A percentile compares a stretch with the other conserved stretches of the same genome.
Evolutionary conservation across 371 early-diverging fungal species (phyloP).

Genomic region (Rhizopus stolonifer): DNA sequence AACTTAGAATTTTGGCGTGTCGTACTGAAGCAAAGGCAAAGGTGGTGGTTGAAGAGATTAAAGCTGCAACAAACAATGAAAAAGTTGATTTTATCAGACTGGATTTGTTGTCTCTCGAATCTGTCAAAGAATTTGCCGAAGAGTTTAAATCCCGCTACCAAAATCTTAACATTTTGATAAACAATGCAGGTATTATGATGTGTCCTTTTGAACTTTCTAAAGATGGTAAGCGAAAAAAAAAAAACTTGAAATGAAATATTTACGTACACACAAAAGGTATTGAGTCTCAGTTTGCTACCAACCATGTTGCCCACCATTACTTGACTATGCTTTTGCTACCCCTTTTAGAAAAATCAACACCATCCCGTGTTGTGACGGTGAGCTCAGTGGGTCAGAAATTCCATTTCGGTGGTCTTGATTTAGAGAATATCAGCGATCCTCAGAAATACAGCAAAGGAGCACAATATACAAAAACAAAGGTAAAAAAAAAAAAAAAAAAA

Average conservation of each 20-base stretch:
- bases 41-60: constrained; percentile 51
- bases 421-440: constrained; percentile 47
- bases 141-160: constrained; percentile 42
- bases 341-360: constrained; percentile 48
- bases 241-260: no score
- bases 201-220: constrained; percentile 58
- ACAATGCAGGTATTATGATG: constrained; percentile 73
- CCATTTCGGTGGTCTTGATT: constrained; percentile 22
- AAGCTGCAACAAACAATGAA: constrained; percentile 49
- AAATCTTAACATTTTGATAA: constrained; percentile 64
- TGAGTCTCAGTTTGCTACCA: constrained; percentile 46
- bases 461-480: constrained; percentile 2
- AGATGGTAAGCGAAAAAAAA: constrained; percentile 52
- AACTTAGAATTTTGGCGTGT: constrained; percentile 53
- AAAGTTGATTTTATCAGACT: constrained; percentile 56
- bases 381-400: constrained; percentile 44
- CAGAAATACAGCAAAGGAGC: neutral
- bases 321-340: constrained; percentile 69
- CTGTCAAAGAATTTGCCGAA: constrained; percentile 55
- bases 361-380: constrained; percentile 60
- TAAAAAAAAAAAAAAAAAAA: no score
- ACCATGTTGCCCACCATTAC: constrained; percentile 80
- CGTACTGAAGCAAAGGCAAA: constrained; percentile 47
- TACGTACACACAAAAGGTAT: no score
- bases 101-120: constrained; percentile 57